Evolutionary conservation across 495 filamentous ascomycete species (phyloP), one percentile per base, ranked within the genome.

Genomic region (Haplographium delicatum): DNA sequence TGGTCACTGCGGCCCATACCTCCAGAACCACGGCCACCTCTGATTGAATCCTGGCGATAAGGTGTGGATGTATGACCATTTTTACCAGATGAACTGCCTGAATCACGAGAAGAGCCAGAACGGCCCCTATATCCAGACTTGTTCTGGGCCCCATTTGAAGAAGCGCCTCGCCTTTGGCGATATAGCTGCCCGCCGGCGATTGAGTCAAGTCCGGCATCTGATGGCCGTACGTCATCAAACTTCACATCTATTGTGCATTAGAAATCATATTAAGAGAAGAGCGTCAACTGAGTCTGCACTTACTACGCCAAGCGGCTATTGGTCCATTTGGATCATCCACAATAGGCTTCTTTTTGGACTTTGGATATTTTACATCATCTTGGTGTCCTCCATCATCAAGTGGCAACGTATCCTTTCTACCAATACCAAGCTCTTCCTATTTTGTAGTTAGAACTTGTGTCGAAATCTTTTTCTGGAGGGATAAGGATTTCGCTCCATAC

Each of bases 361-460:
- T 24, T 19, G 4, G 4, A 4, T 33, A 8, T 18, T 11, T 10
- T 27, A 47, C 11, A 3, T 35, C 3, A 22, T 30, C 35, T 18
- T 13, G 11, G 28, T 42, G 25, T n/a, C 48, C 42, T 26, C 49
- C 27, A 31, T 60, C 57, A 19, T 56, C 53, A n/a, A 60, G 37
- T 18, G 57, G 53, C 15, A 61, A 37, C 0, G 55, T 45, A 31
- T 62, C 55, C 28, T 39, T 56, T 13, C 59, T 26, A 9, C 33
- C 48, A 44, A 56, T 33, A 6, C 59, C 59, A 4, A 62, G 47
- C 26, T 62, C 59, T 33, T 62, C 59, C 55, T 61, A 26, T 43
- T 26, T 5, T 16, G n/a, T n/a, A n/a, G n/a, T n/a, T n/a, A n/a
- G n/a, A n/a, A n/a, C n/a, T n/a, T n/a, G n/a, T n/a, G n/a, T n/a